Conservation (phyloP, 805 yeast species). For the Trichomonascus vanleenenianus region DNA sequence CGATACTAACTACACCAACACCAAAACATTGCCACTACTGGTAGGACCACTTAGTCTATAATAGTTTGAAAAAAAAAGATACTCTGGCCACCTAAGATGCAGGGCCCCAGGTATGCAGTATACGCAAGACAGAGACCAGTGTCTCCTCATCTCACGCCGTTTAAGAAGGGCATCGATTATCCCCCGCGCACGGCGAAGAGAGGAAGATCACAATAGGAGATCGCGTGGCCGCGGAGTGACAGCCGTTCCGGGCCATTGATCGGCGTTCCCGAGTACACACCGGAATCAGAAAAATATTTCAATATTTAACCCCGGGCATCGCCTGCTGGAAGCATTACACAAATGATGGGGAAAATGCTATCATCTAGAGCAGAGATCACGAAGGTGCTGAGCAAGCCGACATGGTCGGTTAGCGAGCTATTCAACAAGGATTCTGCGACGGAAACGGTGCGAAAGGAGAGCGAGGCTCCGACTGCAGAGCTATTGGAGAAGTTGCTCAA, state of each 20-base stretch:
- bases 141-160: too few species aligned
- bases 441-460: conserved; percentile 13
- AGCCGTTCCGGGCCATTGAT: neutral
- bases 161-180: too few species aligned
- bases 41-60: too few species aligned
- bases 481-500: conserved; percentile 22
- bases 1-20: too few species aligned
- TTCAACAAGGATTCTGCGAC: conserved; percentile 12
- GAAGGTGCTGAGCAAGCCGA: conserved; percentile 17
- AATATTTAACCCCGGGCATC: neutral
- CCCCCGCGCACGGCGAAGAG: too few species aligned
- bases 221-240: neutral
- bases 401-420: conserved; percentile 25
- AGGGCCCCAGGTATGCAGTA: too few species aligned
- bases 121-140: too few species aligned
- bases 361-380: conserved; percentile 11
- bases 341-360: conserved; percentile 1
- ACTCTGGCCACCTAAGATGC: too few species aligned
- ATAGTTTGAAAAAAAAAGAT: too few species aligned
- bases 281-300: neutral
- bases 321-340: too few species aligned
- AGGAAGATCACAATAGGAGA: neutral
- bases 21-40: too few species aligned
- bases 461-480: conserved; percentile 17
- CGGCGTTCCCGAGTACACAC: neutral